phyloP scores from a whole-genome alignment of 768 basidiomycete species.

The Rhizopogon roseolus region DNA sequence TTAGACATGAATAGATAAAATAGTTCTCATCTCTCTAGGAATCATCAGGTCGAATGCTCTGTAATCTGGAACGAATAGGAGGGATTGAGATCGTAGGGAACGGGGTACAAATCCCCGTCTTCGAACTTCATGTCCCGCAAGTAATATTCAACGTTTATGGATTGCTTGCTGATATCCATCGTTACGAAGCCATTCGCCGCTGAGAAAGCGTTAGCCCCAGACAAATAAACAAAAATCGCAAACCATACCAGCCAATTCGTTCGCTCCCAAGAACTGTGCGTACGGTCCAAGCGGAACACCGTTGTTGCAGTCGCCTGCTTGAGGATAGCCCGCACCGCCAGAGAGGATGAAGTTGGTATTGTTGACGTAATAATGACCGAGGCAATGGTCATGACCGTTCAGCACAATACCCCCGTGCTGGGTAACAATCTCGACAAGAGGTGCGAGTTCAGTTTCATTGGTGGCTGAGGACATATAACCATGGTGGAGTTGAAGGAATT shows the following conservation, averaged over 20 bases:
- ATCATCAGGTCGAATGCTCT: neutral
- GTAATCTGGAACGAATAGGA: neutral
- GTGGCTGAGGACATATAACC: neutral
- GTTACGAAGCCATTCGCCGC: neutral
- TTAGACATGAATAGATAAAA: too few species aligned
- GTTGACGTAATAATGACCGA: neutral
- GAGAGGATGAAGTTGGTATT: neutral
- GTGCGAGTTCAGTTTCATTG: neutral
- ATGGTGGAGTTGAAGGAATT: neutral
- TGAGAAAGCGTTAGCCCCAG: neutral
- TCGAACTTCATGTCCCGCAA: neutral
- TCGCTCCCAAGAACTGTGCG: neutral
- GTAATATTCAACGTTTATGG: neutral
- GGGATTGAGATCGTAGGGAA: neutral
- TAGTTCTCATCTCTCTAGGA: neutral
- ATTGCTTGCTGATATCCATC: neutral
- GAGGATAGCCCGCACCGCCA: neutral
- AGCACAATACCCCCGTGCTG: neutral
- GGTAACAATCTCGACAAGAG: neutral
- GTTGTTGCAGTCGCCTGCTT: neutral
- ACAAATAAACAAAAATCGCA: neutral
- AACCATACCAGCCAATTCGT: neutral
- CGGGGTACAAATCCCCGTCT: neutral
- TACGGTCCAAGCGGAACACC: neutral
- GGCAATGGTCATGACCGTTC: neutral